Conservation (phyloP, 225 moss, liverwort and hornwort genomes). For the Lunularia cruciata region DNA sequence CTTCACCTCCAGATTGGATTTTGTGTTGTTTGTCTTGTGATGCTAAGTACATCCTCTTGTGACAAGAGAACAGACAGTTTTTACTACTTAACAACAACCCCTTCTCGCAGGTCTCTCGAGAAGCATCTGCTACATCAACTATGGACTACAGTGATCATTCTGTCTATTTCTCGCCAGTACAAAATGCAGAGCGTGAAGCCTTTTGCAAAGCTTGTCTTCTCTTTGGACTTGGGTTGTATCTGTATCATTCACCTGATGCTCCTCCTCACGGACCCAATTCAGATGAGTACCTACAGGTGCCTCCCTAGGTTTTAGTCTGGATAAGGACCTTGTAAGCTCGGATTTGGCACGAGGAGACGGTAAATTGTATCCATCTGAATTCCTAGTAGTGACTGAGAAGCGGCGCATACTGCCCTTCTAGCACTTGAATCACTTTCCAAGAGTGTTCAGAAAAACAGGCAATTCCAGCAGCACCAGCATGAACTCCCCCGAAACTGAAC, state of each 20-base stretch:
- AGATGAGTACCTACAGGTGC: slow-evolving; percentile 30
- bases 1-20: no score
- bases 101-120: slow-evolving; percentile 18
- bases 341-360: not conserved
- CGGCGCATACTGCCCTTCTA: not conserved
- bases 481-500: not conserved
- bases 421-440: not conserved
- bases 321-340: not conserved
- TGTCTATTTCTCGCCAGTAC: slow-evolving; percentile 26
- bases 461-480: not conserved
- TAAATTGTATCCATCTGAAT: slow-evolving; percentile 8
- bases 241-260: slow-evolving; percentile 27
- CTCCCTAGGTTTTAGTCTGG: slow-evolving; percentile 8
- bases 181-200: slow-evolving; percentile 28
- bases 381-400: not conserved
- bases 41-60: not conserved
- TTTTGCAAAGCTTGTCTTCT: slow-evolving; percentile 28
- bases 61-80: not conserved
- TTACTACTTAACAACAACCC: not conserved
- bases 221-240: slow-evolving; percentile 29
- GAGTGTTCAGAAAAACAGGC: not conserved
- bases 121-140: slow-evolving; percentile 26
- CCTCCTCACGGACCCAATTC: slow-evolving; percentile 8
- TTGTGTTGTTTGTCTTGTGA: not conserved
- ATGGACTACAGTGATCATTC: slow-evolving; percentile 29